Evolutionary conservation across 2,329 filamentous ascomycete genomes (phyloP), one percentile per base, ranked within the genome.

Genomic region (Sporothrix dimorphospora): DNA sequence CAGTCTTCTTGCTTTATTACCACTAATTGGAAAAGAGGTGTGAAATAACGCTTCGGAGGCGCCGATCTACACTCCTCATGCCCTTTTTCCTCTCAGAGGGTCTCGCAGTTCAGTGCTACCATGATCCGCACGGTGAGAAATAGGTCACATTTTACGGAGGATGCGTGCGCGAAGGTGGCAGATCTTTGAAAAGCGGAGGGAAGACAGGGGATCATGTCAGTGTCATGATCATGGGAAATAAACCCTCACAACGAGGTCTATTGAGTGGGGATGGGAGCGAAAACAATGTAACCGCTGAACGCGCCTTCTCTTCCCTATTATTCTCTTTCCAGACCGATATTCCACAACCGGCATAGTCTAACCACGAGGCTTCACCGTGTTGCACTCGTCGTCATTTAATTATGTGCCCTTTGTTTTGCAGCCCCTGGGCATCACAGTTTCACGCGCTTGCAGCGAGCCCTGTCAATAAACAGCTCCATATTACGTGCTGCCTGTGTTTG

Each of bases 311-410:
- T 27, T 38, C 11, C 24, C 12, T 19, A 24, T 42, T n/a, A 12
- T 63, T 30, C 21, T 40, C 19, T 21, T 67, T 51, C 24, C 19
- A 49, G 65, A 67, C 65, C 65, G 45, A 27, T 67, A 34, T 67
- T 14, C 24, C 65, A 30, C 24, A 67, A 51, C 8, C 11, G 65
- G 65, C 24, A 65, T 65, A 21, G 59, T 65, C 5, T 45, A 19
- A 45, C 65, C 45, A 21, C 24, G 45, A 53, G 45, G 45, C 16
- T 51, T 51, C 42, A 51, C 65, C 21, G 65, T 67, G 24, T 38
- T 40, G 57, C 57, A 21, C n/a, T 5, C n/a, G 21, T 63, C 9
- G 19, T 21, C 57, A 2, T n/a, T 21, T 61, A 21, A 9, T n/a
- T 8, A 12, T 24, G 8, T 53, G 49, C 11, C 49, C 49, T 40